phyloP scores from a whole-genome alignment of 2,329 filamentous ascomycete genomes.

The Helotiales sp. region DNA sequence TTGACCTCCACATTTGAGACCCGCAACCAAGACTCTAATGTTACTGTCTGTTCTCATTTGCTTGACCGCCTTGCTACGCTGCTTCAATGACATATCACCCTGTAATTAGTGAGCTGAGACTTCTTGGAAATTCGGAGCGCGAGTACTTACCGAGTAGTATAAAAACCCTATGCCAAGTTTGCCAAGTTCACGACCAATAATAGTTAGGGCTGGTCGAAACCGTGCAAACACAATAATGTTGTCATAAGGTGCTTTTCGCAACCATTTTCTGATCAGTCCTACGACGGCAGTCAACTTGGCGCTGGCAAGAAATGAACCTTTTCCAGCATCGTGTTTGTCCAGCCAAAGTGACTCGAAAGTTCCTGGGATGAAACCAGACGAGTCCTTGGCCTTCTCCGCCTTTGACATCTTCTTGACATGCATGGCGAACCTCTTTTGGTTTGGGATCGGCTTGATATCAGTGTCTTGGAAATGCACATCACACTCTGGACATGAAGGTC shows the following conservation, averaged over 20 bases:
- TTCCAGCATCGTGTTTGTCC: slow-evolving; percentile 13
- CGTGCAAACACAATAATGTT: slow-evolving; percentile 63
- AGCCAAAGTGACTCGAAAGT: neutral
- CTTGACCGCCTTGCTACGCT: slow-evolving; percentile 45
- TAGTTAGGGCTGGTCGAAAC: slow-evolving; percentile 49
- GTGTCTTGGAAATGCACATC: neutral
- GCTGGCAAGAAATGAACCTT: slow-evolving; percentile 32
- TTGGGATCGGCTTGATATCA: neutral
- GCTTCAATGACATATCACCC: slow-evolving; percentile 45
- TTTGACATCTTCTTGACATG: neutral
- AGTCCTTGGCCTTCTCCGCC: neutral
- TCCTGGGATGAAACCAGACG: neutral
- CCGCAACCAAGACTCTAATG: slow-evolving; percentile 46
- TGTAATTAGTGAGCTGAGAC: slow-evolving; percentile 32
- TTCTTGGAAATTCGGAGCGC: neutral
- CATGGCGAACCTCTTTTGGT: neutral
- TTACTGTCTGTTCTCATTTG: slow-evolving; percentile 41
- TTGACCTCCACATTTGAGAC: slow-evolving; percentile 52
- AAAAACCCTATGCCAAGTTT: slow-evolving; percentile 43
- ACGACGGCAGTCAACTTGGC: slow-evolving; percentile 37
- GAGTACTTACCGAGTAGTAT: slow-evolving; percentile 27
- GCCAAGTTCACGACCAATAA: slow-evolving; percentile 48
- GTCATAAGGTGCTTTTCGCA: slow-evolving; percentile 40
- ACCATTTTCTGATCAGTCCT: slow-evolving; percentile 37
- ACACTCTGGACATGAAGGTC: neutral